Evolutionary conservation across 352 stramenopile genomes (phyloP), one percentile per base, ranked within the genome.

Genomic region (Pythium aquatile): DNA sequence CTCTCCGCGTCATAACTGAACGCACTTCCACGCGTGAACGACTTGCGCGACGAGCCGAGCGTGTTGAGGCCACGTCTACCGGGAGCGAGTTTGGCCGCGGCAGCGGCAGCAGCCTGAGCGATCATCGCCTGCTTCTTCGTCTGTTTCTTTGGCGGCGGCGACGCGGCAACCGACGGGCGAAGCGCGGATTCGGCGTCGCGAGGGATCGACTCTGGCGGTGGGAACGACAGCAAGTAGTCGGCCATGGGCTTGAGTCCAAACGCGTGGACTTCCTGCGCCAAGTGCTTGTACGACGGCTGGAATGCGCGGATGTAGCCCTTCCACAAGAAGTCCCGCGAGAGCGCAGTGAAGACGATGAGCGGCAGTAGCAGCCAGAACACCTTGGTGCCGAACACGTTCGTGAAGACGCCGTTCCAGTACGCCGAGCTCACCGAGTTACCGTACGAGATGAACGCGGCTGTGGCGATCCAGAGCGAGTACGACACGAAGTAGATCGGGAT

Each of bases 1-100:
- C 82, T 91, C 63, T 96, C 87, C 24, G 87, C 85, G 37, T 96
- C 87, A 74, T 96, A 96, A 66, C 87, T 94, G 70, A 96, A 96
- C 5, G 87, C 87, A 54, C 76, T 91, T 51, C 87, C 87, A 52
- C 87, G 81, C 29, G 75, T 81, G 26, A 75, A 54, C 65, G 79
- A 73, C 59, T 66, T 64, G 46, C 68, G 71, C 13, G 69, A 47
- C 49, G 55, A 63, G 37, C 58, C 65, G 9, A 47, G 13, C 5
- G 8, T 14, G 40, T 47, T 47, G 7, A 66, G 30, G 32, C 53
- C 49, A 54, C 58, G 44, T 49, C 58, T 59, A 3, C 59, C 59
- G 14, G 46, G 51, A 1, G 42, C 11, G 37, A 69, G 63, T 4
- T 54, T 13, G 65, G 69, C 20, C 74, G 65, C 54, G 63, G 75